Conservation (phyloP, 78 protist species). For the Capsaspora owczarzaki region DNA sequence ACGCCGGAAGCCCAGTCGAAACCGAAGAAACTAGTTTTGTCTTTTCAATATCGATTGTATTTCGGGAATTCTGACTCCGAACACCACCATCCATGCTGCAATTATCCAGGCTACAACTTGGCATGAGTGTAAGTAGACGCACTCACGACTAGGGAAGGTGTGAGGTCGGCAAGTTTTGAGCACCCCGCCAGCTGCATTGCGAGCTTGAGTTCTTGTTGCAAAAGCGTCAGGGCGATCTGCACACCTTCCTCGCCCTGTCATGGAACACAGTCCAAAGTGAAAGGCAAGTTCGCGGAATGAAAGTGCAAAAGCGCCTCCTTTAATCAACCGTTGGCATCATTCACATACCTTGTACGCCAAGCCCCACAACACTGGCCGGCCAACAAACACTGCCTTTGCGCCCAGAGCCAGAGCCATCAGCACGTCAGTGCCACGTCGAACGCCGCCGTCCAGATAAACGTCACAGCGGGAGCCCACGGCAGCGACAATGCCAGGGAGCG, state of each 20-base stretch:
- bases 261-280: neutral
- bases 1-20: no score
- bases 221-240: neutral
- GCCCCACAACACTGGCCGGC: constrained; percentile 65
- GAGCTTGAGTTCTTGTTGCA: neutral
- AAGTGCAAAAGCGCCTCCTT: neutral
- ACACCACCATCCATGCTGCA: no score
- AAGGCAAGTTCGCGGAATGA: neutral
- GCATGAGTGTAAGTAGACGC: no score
- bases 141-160: neutral
- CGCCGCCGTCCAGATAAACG: constrained; percentile 68
- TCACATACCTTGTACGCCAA: constrained; percentile 7
- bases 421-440: constrained; percentile 70
- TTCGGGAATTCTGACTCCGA: no score
- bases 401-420: constrained; percentile 57
- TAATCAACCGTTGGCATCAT: neutral
- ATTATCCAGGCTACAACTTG: no score
- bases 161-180: neutral
- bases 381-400: constrained; percentile 56
- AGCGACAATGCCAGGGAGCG: constrained; percentile 23
- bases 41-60: no score
- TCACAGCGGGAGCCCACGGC: constrained; percentile 41
- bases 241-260: constrained; percentile 11
- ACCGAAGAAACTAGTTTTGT: no score
- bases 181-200: constrained; percentile 12